A percentile compares a stretch with the other conserved stretches of the same genome.
These are phyloP conservation scores for Calonectria hongkongensis DNA, from an alignment of 2,329 filamentous ascomycete species.

Conservation along the genomic window DNA sequence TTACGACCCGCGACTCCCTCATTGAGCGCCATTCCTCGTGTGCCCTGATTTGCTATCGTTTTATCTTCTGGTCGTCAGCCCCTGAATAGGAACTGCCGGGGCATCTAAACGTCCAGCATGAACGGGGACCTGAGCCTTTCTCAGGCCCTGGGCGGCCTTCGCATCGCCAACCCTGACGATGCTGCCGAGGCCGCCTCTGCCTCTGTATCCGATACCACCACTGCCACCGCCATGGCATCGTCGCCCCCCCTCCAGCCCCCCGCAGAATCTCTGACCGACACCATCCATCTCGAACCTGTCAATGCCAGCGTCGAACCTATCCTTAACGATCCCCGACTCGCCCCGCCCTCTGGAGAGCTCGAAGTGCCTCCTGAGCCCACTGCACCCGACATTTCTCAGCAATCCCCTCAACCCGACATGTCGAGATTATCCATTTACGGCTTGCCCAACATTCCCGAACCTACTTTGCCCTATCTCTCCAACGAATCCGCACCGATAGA, in stretches of 20 bases:
- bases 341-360: constrained; percentile 41
- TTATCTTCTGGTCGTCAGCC: constrained; percentile 42
- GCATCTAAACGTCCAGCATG: constrained; percentile 73
- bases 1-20: constrained; percentile 50
- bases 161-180: constrained; percentile 97
- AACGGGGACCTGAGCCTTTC: constrained; percentile 94
- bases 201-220: constrained; percentile 51
- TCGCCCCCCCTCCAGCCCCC: constrained; percentile 42
- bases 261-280: constrained; percentile 45
- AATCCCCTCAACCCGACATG: constrained; percentile 47
- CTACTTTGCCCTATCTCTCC: constrained; percentile 70
- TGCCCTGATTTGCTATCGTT: constrained; percentile 22
- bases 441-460: constrained; percentile 75
- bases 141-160: constrained; percentile 92
- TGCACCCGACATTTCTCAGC: constrained; percentile 41
- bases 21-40: constrained; percentile 47
- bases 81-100: constrained; percentile 51
- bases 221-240: constrained; percentile 44
- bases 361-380: constrained; percentile 43
- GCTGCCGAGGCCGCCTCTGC: constrained; percentile 64
- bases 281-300: constrained; percentile 52
- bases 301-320: constrained; percentile 48
- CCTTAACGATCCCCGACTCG: constrained; percentile 51
- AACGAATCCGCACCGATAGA: constrained; percentile 83
- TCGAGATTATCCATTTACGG: constrained; percentile 71